Evolutionary conservation across 805 yeast genomes (phyloP).

Genomic region (Clavispora vitiphila): DNA sequence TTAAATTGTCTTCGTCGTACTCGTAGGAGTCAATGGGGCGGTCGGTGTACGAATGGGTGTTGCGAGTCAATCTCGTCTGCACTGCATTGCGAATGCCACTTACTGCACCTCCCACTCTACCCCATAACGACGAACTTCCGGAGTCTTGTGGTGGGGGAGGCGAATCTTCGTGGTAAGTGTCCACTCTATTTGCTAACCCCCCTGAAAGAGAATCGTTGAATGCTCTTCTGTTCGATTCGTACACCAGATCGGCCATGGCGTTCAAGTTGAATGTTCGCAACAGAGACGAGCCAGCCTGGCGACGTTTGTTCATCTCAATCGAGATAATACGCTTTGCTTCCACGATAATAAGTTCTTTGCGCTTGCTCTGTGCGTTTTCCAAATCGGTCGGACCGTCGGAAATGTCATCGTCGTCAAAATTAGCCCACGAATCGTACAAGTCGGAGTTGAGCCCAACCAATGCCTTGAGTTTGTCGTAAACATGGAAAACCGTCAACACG

Average conservation of each 20-base stretch:
- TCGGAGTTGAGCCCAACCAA: conserved; percentile 33
- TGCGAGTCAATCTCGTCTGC: conserved; percentile 11
- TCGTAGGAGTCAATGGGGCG: conserved; percentile 26
- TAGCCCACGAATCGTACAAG: conserved; percentile 35
- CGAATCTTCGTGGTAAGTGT: conserved; percentile 11
- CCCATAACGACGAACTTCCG: conserved; percentile 19
- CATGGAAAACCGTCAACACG: conserved; percentile 53
- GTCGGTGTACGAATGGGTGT: conserved; percentile 17
- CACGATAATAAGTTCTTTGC: conserved; percentile 33
- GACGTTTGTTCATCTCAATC: conserved; percentile 28
- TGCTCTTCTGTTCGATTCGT: conserved; percentile 21
- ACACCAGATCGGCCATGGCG: conserved; percentile 21
- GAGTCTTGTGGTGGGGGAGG: not conserved
- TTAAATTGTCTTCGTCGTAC: conserved; percentile 31
- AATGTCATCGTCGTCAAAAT: conserved; percentile 28
- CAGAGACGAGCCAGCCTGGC: conserved; percentile 7
- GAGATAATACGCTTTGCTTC: conserved; percentile 39
- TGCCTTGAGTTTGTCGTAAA: conserved; percentile 58
- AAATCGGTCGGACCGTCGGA: conserved; percentile 6
- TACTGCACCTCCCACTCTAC: conserved; percentile 21
- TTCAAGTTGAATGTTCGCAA: conserved; percentile 26
- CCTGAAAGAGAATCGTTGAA: conserved; percentile 20
- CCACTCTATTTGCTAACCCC: conserved; percentile 17
- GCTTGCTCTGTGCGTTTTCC: conserved; percentile 18
- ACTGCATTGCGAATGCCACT: conserved; percentile 19